phyloP scores from a whole-genome alignment of 176 grass and related monocot genomes.

The Musa acuminata region DNA sequence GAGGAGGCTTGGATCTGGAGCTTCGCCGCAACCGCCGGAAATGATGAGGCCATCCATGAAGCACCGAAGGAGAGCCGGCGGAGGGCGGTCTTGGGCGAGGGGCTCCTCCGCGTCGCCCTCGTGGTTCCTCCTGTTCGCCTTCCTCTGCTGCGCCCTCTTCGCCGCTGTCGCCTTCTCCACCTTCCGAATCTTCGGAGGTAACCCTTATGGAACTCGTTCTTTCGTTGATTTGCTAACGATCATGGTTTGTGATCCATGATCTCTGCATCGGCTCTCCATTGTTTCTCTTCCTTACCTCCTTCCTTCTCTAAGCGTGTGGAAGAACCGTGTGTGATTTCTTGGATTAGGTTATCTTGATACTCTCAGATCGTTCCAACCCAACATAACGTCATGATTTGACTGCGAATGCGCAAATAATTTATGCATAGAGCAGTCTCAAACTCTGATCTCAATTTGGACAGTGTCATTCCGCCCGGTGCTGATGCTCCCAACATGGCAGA shows the following conservation, averaged over 20 bases:
- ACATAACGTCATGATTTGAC: not conserved
- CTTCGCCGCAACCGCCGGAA: not conserved
- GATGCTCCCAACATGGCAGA: constrained; percentile 45
- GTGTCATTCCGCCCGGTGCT: constrained; percentile 69
- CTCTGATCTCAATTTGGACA: constrained; percentile 15
- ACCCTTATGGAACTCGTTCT: not conserved
- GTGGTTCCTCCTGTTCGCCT: not conserved
- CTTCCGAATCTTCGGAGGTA: constrained; percentile 19
- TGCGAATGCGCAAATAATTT: too few relatives aligned
- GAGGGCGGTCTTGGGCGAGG: not conserved
- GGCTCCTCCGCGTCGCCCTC: not conserved
- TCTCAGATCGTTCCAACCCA: not conserved
- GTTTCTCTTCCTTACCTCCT: not conserved
- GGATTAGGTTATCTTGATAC: not conserved
- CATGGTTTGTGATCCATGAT: not conserved
- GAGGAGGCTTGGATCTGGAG: constrained; percentile 9
- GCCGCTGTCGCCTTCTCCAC: constrained; percentile 1
- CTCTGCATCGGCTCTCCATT: not conserved
- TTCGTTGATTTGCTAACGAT: not conserved
- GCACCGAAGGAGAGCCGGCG: constrained; percentile 19
- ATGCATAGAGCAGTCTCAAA: not conserved
- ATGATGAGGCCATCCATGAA: constrained; percentile 20
- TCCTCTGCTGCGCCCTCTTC: constrained; percentile 20
- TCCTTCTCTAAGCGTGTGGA: not conserved
- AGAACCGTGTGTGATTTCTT: not conserved